Evolutionary conservation across 2,329 filamentous ascomycete genomes (phyloP).

Genomic region (Fusarium metavorans): DNA sequence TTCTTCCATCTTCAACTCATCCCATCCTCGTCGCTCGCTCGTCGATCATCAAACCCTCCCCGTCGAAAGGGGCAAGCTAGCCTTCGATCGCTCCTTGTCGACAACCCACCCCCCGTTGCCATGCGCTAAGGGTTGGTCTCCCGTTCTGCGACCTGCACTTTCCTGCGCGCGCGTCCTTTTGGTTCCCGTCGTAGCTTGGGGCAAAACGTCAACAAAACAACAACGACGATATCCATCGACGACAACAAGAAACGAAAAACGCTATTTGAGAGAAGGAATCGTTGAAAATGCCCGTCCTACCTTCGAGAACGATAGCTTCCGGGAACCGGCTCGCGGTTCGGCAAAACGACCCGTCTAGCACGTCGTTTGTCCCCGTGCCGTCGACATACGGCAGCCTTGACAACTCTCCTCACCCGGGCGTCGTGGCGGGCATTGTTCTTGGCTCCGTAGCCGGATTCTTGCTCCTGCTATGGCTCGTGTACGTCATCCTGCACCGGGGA

Average conservation of each 20-base stretch:
- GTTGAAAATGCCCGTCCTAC: constrained; percentile 29
- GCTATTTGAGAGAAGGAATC: not conserved
- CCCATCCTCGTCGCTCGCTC: not conserved
- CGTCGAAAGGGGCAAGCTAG: not conserved
- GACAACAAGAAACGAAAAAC: not conserved
- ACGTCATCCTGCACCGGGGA: constrained; percentile 60
- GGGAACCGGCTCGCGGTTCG: constrained; percentile 33
- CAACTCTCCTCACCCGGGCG: constrained; percentile 57
- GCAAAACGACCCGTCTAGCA: constrained; percentile 31
- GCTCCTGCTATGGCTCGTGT: constrained; percentile 64
- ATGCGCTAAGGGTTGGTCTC: not conserved
- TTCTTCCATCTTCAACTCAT: not conserved
- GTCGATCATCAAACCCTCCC: not conserved
- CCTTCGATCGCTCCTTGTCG: not conserved
- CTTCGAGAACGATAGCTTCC: constrained; percentile 29
- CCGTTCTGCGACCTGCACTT: not conserved
- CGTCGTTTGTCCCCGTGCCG: constrained; percentile 49
- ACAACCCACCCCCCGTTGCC: not conserved
- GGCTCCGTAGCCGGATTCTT: constrained; percentile 63
- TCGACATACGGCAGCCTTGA: constrained; percentile 50
- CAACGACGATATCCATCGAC: not conserved
- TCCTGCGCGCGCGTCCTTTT: not conserved
- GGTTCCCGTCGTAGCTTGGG: not conserved
- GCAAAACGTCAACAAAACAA: not conserved
- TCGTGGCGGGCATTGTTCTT: constrained; percentile 59